A percentile compares a stretch with the other conserved stretches of the same genome.
These are phyloP conservation scores for Avicennia marina DNA, from an alignment of 257 asterid genomes.

Conservation along the genomic window DNA sequence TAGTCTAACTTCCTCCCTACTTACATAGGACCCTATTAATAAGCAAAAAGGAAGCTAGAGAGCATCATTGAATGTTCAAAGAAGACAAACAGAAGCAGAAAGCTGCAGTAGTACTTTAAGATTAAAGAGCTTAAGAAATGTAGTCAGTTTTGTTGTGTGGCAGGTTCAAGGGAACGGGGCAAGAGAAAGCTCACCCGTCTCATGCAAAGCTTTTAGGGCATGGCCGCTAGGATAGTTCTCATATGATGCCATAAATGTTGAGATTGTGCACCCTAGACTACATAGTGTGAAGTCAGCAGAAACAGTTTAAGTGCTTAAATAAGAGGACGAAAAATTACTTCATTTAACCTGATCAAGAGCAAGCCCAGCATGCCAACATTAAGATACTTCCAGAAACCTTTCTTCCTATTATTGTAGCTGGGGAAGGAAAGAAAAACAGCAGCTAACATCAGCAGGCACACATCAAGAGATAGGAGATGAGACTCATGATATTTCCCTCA, in stretches of 20 bases:
- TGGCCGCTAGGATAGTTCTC: conserved; percentile 92
- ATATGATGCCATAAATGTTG: conserved; percentile 77
- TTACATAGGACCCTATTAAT: background rate
- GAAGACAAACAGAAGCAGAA: conserved; percentile 9
- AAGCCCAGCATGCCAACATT: conserved; percentile 67
- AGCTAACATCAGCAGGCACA: background rate
- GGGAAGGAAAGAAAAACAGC: conserved; percentile 16
- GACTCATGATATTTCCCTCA: no score
- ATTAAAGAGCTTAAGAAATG: no score
- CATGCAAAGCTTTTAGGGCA: conserved; percentile 69
- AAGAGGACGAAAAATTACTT: conserved; percentile 11
- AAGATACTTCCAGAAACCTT: conserved; percentile 74
- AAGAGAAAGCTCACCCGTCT: conserved; percentile 50
- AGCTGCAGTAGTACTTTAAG: background rate
- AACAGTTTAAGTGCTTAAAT: conserved; percentile 3
- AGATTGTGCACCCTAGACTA: conserved; percentile 82
- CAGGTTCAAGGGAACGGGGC: conserved; percentile 15
- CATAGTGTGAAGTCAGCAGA: conserved; percentile 43
- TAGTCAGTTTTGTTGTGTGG: background rate
- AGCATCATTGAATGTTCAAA: background rate
- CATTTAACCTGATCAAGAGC: conserved; percentile 64
- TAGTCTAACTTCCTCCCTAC: background rate
- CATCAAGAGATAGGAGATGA: background rate
- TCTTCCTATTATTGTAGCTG: conserved; percentile 89
- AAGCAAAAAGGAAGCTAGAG: background rate